Base-by-base conservation (phyloP, 2,329 filamentous ascomycete genomes). In the Aurifilum marmelostoma region DNA sequence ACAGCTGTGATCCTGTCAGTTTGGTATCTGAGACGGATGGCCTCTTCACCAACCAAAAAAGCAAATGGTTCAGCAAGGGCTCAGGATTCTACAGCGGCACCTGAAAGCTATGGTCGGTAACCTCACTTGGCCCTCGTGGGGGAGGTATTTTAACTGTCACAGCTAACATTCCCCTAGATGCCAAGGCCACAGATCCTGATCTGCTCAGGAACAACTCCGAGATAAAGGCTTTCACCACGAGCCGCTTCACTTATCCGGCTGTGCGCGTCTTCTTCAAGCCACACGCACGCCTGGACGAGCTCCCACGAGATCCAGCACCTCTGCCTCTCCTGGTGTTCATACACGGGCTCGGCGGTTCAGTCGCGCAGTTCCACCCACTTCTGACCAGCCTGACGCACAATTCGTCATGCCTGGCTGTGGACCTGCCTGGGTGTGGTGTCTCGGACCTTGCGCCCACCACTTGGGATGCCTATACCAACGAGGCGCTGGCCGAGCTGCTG, bases 311-410 rank as follows among this genome's bases (percentile, higher is more conserved):
- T 71, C 92, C 93, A 1, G 85, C 87, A 0, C 90, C 92, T 0
- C 81, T 97, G 14, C 96, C 96, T 1, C 82, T 99, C 12, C 82
- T 98, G 3, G 94, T 98, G 58, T 97, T 97, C 76, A 85, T 98
- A 68, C 96, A 98, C 76, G 96, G 96, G 1, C 85, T 98, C 12
- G 96, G 95, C n/a, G 96, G 96, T 63, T 97, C 93, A 0, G 87
- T 94, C 32, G 91, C 93, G 14, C 96, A 98, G 76, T 98, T 97
- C 76, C 87, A 92, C 67, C 88, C 92, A 39, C 82, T 98, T 6
- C 81, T 98, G 21, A 91, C 89, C 27, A 96, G 92, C 78, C 84
- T 99, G 62, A 88, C 92, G 64, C 93, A 97, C 76, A 83, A 94
- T 63, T 93, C 92, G 16, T 91, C 94, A 62, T 97, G 94, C 77